These are phyloP conservation scores for Paraconiothyrium brasiliense DNA, from an alignment of 2,329 filamentous ascomycete species.

Conservation along the genomic window DNA sequence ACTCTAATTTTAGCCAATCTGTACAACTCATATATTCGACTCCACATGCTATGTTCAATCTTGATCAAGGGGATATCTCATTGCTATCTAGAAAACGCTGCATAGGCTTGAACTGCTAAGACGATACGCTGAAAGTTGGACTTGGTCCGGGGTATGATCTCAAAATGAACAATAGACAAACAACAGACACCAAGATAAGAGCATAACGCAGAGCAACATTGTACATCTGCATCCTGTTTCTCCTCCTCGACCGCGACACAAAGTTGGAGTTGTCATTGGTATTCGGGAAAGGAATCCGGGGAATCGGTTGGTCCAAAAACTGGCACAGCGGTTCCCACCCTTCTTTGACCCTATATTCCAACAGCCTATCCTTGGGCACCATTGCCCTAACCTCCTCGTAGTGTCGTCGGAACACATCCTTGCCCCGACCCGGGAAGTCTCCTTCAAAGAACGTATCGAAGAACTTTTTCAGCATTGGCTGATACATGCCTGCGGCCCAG, in stretches of 20 bases:
- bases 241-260: conserved; percentile 62
- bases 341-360: conserved; percentile 64
- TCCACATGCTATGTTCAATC: too few species aligned
- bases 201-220: conserved; percentile 48
- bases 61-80: too few species aligned
- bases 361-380: conserved; percentile 60
- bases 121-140: too few species aligned
- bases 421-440: conserved; percentile 72
- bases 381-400: conserved; percentile 61
- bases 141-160: too few species aligned
- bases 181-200: too few species aligned
- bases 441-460: conserved; percentile 74
- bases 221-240: conserved; percentile 66
- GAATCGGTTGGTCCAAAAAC: conserved; percentile 62
- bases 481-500: conserved; percentile 74
- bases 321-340: conserved; percentile 65
- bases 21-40: too few species aligned
- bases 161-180: too few species aligned
- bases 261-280: conserved; percentile 49
- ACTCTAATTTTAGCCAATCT: too few species aligned
- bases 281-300: conserved; percentile 50
- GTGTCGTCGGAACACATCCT: conserved; percentile 68
- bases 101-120: too few species aligned
- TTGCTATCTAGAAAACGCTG: too few species aligned
- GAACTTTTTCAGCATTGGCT: conserved; percentile 75